Base-by-base conservation (phyloP, 176 grass and related monocot species). In the Coix lacrymajobi region DNA sequence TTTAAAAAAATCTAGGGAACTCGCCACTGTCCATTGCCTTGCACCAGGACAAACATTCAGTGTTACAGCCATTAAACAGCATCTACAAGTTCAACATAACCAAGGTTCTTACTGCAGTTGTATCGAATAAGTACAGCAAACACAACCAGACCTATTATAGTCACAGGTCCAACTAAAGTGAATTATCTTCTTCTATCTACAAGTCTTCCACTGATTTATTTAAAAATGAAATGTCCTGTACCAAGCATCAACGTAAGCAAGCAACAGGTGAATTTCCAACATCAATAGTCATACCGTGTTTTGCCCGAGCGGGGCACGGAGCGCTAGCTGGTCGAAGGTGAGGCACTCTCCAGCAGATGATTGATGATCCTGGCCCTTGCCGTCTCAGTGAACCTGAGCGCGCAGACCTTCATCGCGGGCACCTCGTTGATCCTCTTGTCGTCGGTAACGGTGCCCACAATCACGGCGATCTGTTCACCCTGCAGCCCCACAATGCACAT, bases 391-490 rank as follows among this genome's bases (percentile, higher is more conserved):
- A 95, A 95, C 85, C 90, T 92, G 67, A 95, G 86, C 8, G 86
- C 10, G 87, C 87, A 10, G 90, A 92, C 93, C 82, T 90, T 95
- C 90, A 92, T 88, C 10, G 90, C 85, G 1, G 87, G 87, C 30
- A 95, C 87, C 75, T 95, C 87, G 77, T 92, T 92, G 63, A 95
- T 87, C 33, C 93, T 90, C 90, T 88, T 95, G 81, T 95, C 87
- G 69, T 92, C 90, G 2, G 93, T 90, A n/a, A 95, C 85, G 20
- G 85, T 88, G 41, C 90, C 85, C 11, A 95, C 90, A 32, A 95
- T 87, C 33, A 95, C 87, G 11, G 84, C 93, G 31, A 95, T 90
- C 74, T 95, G 83, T 40, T 89, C 84, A 63, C 86, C 87, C 90
- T 95, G 76, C 70, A 39, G n/a, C n/a, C 33, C 8, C 56, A 56